Base-by-base conservation (phyloP, 176 grass and related monocot genomes). In the Poa annua region DNA sequence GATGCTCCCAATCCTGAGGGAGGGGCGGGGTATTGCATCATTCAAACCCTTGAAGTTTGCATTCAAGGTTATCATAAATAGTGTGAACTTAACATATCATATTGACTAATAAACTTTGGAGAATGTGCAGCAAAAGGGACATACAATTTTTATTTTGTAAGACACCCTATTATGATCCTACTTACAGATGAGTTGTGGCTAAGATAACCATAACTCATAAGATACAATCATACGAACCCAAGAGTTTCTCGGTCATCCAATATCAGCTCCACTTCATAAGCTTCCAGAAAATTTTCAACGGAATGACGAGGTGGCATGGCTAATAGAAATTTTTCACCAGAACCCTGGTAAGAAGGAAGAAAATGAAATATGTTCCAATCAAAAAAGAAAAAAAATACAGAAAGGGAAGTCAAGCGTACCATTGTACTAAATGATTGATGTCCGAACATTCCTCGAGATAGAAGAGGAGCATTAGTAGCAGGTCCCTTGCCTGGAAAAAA, bases 231-330 rank as follows among this genome's bases (percentile, higher is more conserved):
- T 86, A 81, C 90, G 51, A 64, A 98, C 95, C 92, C 92, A 17
- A 98, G 94, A 66, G 89, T 94, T 81, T 98, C 95, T 74, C 92
- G 86, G 54, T 94, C 90, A 80, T 98, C 95, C 92, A 94, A 78
- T 85, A 97, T 84, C 47, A 98, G 86, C 77, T 91, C 88, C 73
- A 93, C 90, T 72, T 98, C 88, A 86, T 94, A 98, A 80, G 57
- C 82, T 89, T 97, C 85, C 55, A 74, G 72, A 88, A 97, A 97
- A 68, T 83, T 88, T 86, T 92, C 84, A 75, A 83, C 87, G 34
- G 49, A 72, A 86, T 47, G 82, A 66, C 52, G 76, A 69, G 95
- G 92, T 80, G 95, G 95, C 90, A 93, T 91, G 35, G 95, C 88
- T 94, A 97, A 82, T 79, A 65, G 21, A 81, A 81, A 77, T 4